phyloP scores from a whole-genome alignment of 2,329 filamentous ascomycete genomes.

The Cladosporium phlei region DNA sequence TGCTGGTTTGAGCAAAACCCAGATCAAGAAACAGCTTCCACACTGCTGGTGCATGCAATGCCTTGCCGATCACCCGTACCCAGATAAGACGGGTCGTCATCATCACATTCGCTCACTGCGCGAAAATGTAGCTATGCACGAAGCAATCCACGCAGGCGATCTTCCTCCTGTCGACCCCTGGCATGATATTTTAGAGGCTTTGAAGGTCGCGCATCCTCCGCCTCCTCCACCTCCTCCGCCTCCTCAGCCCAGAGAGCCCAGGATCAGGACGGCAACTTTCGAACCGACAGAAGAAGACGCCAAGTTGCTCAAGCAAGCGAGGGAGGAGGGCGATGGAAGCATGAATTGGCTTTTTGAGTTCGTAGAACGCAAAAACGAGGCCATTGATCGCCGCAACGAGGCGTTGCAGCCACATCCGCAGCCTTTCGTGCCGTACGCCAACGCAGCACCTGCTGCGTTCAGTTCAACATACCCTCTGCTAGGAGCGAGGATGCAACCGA shows the following conservation, averaged over 20 bases:
- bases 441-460: neutral
- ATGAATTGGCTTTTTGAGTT: neutral
- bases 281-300: neutral
- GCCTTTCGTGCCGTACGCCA: neutral
- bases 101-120: neutral
- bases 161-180: neutral
- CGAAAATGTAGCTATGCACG: neutral
- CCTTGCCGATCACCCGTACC: neutral
- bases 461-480: neutral
- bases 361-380: neutral
- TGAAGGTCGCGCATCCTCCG: no score
- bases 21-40: neutral
- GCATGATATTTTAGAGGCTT: neutral
- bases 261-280: neutral
- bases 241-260: neutral
- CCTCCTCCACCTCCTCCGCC: no score
- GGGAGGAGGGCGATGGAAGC: neutral
- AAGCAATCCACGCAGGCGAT: neutral
- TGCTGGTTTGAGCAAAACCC: neutral
- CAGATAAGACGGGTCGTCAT: neutral
- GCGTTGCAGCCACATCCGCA: neutral
- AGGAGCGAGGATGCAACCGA: neutral
- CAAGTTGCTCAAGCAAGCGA: neutral
- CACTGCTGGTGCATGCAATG: neutral
- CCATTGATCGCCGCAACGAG: neutral